phyloP scores from a whole-genome alignment of 805 yeast species.

The Nakazawaea wyomingensis region DNA sequence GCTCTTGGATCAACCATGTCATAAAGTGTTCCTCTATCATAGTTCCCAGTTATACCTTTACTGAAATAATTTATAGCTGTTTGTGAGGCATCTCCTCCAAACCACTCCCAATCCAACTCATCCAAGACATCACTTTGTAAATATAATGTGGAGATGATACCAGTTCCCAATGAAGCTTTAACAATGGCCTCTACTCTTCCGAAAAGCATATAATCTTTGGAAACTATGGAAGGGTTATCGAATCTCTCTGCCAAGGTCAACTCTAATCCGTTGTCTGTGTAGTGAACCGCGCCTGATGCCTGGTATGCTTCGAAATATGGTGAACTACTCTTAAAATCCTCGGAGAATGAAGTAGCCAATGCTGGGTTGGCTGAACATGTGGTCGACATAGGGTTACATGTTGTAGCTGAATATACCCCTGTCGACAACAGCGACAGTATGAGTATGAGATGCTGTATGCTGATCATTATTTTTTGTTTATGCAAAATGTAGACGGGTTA shows the following conservation, averaged over 20 bases:
- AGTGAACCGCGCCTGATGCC: constrained; percentile 39
- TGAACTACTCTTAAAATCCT: constrained; percentile 47
- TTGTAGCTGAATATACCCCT: background rate
- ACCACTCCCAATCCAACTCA: constrained; percentile 86
- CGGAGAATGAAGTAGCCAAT: constrained; percentile 49
- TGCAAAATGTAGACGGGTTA: background rate
- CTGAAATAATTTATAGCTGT: constrained; percentile 78
- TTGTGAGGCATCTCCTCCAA: constrained; percentile 72
- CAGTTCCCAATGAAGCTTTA: constrained; percentile 71
- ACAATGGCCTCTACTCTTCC: constrained; percentile 74
- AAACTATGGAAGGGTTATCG: constrained; percentile 75
- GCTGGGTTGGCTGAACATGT: constrained; percentile 47
- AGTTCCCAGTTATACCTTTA: constrained; percentile 72
- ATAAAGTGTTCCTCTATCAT: constrained; percentile 76
- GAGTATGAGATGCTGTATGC: background rate
- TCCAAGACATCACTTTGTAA: constrained; percentile 82
- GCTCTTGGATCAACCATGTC: constrained; percentile 43
- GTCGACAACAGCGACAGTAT: background rate
- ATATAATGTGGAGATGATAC: constrained; percentile 76
- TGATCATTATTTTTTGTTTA: background rate
- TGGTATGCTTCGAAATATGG: constrained; percentile 38
- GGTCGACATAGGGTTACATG: constrained; percentile 29
- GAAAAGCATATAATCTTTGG: constrained; percentile 82
- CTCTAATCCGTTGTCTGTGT: constrained; percentile 52
- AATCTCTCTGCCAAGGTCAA: constrained; percentile 56